phyloP scores from a whole-genome alignment of 1,139 yeast species.

The Eremothecium sinecaudum region DNA sequence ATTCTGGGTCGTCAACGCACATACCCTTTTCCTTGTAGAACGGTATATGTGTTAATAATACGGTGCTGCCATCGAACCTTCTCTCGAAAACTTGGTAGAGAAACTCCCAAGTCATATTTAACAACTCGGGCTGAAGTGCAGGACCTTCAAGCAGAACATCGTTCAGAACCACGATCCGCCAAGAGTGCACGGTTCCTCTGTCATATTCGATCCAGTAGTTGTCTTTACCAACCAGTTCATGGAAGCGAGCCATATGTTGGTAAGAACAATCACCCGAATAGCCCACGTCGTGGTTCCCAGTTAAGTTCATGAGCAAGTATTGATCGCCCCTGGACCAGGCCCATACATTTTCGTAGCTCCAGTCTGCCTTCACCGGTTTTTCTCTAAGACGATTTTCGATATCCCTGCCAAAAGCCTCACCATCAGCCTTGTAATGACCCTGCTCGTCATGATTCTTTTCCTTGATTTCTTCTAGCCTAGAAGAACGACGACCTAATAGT shows the following conservation, averaged over 20 bases:
- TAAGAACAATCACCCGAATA: conserved; percentile 91
- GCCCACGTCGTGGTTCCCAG: conserved; percentile 95
- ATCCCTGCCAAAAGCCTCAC: conserved; percentile 30
- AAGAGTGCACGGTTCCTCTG: conserved; percentile 51
- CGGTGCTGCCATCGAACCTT: conserved; percentile 66
- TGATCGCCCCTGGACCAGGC: conserved; percentile 49
- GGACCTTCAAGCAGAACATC: conserved; percentile 86
- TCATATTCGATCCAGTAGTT: conserved; percentile 72
- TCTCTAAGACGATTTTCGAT: conserved; percentile 31
- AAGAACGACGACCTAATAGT: conserved; percentile 35
- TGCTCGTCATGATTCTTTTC: conserved; percentile 19
- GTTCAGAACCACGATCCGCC: conserved; percentile 81
- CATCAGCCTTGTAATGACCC: conserved; percentile 36
- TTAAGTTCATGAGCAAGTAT: conserved; percentile 57
- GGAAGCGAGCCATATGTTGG: conserved; percentile 80
- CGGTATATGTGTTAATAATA: conserved; percentile 84
- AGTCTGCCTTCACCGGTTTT: conserved; percentile 38
- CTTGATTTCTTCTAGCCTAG: conserved; percentile 14
- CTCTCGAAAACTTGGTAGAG: conserved; percentile 45
- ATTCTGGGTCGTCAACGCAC: conserved; percentile 79
- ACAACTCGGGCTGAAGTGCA: conserved; percentile 62
- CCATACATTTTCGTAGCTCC: conserved; percentile 50
- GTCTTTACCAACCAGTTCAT: conserved; percentile 66
- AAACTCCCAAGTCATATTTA: conserved; percentile 63
- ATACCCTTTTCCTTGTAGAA: conserved; percentile 70